Evolutionary conservation across 768 basidiomycete species (phyloP).

Genomic region (Trametes gibbosa): DNA sequence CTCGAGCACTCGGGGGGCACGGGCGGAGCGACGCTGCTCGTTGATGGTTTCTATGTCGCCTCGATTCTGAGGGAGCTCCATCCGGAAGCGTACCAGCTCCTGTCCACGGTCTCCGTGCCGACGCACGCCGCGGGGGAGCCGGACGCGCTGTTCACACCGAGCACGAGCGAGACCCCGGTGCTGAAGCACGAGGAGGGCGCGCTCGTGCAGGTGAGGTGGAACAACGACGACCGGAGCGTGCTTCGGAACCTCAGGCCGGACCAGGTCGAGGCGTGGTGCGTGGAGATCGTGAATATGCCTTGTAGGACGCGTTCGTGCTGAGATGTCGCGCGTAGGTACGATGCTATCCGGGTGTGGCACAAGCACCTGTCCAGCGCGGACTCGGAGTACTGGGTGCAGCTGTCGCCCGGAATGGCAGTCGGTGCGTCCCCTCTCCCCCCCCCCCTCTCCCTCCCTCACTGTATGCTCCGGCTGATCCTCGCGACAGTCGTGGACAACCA

Average conservation of each 20-base stretch:
- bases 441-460: no score
- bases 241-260: slow-evolving; percentile 58
- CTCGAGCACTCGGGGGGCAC: slow-evolving; percentile 77
- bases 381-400: slow-evolving; percentile 89
- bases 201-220: slow-evolving; percentile 84
- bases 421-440: slow-evolving; percentile 45
- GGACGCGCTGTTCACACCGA: slow-evolving; percentile 52
- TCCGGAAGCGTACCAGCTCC: slow-evolving; percentile 65
- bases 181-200: slow-evolving; percentile 70
- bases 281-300: neutral
- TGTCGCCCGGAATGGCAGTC: slow-evolving; percentile 84
- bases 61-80: slow-evolving; percentile 70
- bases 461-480: neutral
- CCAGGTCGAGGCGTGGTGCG: slow-evolving; percentile 73
- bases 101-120: slow-evolving; percentile 68
- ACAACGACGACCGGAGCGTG: slow-evolving; percentile 89
- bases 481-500: slow-evolving; percentile 83
- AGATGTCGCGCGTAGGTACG: slow-evolving; percentile 50
- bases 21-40: slow-evolving; percentile 88
- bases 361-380: slow-evolving; percentile 70
- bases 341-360: slow-evolving; percentile 80
- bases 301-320: neutral
- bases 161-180: slow-evolving; percentile 54
- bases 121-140: slow-evolving; percentile 88
- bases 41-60: slow-evolving; percentile 94